Base-by-base conservation (phyloP, 148 eudicot species). In the Chenopodium suecicum region DNA sequence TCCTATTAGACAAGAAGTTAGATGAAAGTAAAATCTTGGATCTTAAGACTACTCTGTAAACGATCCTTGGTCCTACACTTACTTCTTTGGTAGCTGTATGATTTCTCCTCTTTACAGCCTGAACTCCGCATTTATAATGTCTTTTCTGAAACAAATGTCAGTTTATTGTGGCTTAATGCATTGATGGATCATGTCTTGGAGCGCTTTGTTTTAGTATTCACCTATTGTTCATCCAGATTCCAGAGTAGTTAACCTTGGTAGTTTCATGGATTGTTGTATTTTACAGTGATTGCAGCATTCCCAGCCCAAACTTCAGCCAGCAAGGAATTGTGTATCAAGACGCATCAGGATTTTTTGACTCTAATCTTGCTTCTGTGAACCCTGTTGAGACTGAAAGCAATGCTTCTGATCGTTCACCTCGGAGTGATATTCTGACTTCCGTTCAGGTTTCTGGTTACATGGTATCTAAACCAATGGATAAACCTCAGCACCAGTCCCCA, bases 261-360 rank as follows among this genome's bases (percentile, higher is more conserved):
- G 2, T 29, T 41, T 41, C 25, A 0, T 79, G 29, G 23, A 17
- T 70, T 71, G 52, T 12, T 72, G 82, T 70, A 41, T 84, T 31
- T 8, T 63, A 73, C 91, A 94, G 97, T 86, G 99, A 96, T 68
- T 86, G 84, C 83, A 86, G 85, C 80, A 82, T 74, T 75, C 86
- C 85, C 23, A 91, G 91, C 80, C 85, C 89, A 52, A 79, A 82
- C 75, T 79, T 86, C 54, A 88, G 87, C 76, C 88, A 90, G 44
- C 88, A 84, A 70, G 82, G 86, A 63, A 68, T 89, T 52, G 76
- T 81, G n/a, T 88, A 83, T 76, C 91, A 87, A 85, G 97, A 94
- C 77, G 81, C 97, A 71, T 82, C 82, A 4, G 84, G 58, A 78
- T 88, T 84, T 29, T 75, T 83, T 2, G 87, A 81, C n/a, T 22